A percentile compares a stretch with the other conserved stretches of the same genome.
phyloP scores from a whole-genome alignment of 305 asterid genomes.

The Ilex paraguariensis region DNA sequence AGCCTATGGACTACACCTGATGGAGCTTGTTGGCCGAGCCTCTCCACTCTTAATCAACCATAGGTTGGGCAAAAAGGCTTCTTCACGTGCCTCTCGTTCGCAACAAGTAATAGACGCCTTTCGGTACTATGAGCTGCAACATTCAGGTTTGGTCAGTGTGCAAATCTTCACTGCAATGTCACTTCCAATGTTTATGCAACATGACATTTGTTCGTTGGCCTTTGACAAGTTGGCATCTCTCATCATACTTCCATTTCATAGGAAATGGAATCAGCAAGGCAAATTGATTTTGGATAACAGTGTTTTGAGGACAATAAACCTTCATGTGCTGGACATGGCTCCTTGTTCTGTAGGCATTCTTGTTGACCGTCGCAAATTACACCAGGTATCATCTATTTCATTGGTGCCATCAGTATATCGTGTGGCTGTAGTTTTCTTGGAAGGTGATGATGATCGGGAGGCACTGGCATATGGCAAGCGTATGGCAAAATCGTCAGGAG shows the following conservation, averaged over 20 bases:
- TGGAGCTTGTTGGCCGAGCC: slow-evolving; percentile 82
- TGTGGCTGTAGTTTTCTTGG: slow-evolving; percentile 67
- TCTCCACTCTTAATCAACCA: slow-evolving; percentile 77
- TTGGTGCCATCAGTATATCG: slow-evolving; percentile 17
- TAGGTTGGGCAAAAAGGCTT: slow-evolving; percentile 70
- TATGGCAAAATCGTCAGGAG: slow-evolving; percentile 52
- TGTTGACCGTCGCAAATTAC: slow-evolving; percentile 70
- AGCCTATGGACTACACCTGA: slow-evolving; percentile 61
- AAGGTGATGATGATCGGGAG: slow-evolving; percentile 80
- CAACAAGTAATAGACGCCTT: slow-evolving; percentile 61
- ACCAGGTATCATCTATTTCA: slow-evolving; percentile 18
- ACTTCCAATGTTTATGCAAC: slow-evolving; percentile 76
- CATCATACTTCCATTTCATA: slow-evolving; percentile 77
- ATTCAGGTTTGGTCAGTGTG: slow-evolving; percentile 33
- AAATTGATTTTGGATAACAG: slow-evolving; percentile 54
- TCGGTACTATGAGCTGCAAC: slow-evolving; percentile 47
- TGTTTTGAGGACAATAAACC: slow-evolving; percentile 50
- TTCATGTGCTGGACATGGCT: slow-evolving; percentile 57
- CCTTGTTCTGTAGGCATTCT: slow-evolving; percentile 85
- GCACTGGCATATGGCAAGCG: slow-evolving; percentile 67
- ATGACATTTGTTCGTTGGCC: slow-evolving; percentile 77
- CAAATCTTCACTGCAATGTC: slow-evolving; percentile 83
- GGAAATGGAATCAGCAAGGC: slow-evolving; percentile 87
- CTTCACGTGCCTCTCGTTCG: slow-evolving; percentile 47
- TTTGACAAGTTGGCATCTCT: slow-evolving; percentile 67